Evolutionary conservation across 73 alveolate species (phyloP), one percentile per base, ranked within the genome.

Genomic region (Stentor coeruleus): DNA sequence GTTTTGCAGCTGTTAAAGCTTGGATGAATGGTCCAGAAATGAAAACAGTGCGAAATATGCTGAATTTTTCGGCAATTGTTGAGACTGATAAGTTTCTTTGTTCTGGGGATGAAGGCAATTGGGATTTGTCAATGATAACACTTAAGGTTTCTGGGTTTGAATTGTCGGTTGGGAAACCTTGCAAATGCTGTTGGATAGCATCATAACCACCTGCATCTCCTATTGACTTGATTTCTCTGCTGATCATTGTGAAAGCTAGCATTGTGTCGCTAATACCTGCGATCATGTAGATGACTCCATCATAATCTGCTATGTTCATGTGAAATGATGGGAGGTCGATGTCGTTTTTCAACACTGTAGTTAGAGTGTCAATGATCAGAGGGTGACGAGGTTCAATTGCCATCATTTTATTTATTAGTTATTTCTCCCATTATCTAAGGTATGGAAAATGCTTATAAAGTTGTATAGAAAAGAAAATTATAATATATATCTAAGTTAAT

Each of bases 161-260:
- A 20, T 49, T 66, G n/a, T 20, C 79, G 37, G 15, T 66, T 66
- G 79, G 79, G 39, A 66, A 66, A 66, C 79, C 79, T 66, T 37
- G 39, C 40, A 20, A 66, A 40, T 66, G n/a, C 37, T 20, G 79
- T 2, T 66, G 42, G n/a, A 66, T 66, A 11, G 79, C n/a, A 14
- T 66, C 79, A 2, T 26, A 66, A 11, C 79, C 79, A 28, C 79
- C 79, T 66, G 79, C 79, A 14, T 66, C 42, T 20, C 79, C 79
- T 28, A 66, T 31, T 33, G 79, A 66, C n/a, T 20, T 26, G 0
- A 66, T 26, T 1, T 26, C 26, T 11, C n/a, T 26, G n/a, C n/a
- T 15, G n/a, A 66, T 20, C 20, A 66, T 26, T 66, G 79, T 26
- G 39, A 66, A 66, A 40, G 40, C 11, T 33, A 66, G 37, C 20